Base-by-base conservation (phyloP, 2,329 filamentous ascomycete genomes). In the Hysterium pulicare region DNA sequence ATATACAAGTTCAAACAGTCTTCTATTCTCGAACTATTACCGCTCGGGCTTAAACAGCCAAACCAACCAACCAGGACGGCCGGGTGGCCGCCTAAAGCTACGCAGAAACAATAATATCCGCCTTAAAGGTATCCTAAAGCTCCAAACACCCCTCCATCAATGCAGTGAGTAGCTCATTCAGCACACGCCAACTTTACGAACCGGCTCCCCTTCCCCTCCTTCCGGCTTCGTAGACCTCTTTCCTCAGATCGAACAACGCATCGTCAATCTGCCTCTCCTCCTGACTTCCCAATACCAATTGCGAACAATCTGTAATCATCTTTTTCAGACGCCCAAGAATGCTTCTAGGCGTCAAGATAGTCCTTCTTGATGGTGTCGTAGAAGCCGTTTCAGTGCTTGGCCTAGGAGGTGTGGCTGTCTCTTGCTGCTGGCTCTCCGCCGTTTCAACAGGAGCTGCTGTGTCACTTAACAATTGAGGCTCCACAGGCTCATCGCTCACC, bases 221-320 rank as follows among this genome's bases (percentile, higher is more conserved):
- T 55, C 82, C 82, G 13, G 87, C 87, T 42, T 83, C 80, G 61
- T 86, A 86, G 39, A 90, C 75, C 62, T 86, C 82, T 49, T 79
- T 76, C 63, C 86, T 84, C 50, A 91, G 80, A 62, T 91, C 85
- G 71, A 90, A 87, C 59, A 93, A 74, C 54, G 88, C 70, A 59
- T 90, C 84, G 58, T 93, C 87, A 51, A 93, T 75, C 59, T 84
- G 76, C 45, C 82, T 76, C 40, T 89, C 79, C 47, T 87, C 82
- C 9, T 78, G 73, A 9, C 79, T 75, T 13, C 81, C 81, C 32
- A 94, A 67, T 13, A 77, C 72, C 17, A 82, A 73, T 21, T 68
- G 70, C 41, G 53, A 54, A 4, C 44, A 49, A 49, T 81, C 75
- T 16, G 74, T 71, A 19, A 93, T 64, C 0, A 85, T 71, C 16